phyloP scores from a whole-genome alignment of 495 filamentous ascomycete genomes.

The Penicillium maclennaniae region DNA sequence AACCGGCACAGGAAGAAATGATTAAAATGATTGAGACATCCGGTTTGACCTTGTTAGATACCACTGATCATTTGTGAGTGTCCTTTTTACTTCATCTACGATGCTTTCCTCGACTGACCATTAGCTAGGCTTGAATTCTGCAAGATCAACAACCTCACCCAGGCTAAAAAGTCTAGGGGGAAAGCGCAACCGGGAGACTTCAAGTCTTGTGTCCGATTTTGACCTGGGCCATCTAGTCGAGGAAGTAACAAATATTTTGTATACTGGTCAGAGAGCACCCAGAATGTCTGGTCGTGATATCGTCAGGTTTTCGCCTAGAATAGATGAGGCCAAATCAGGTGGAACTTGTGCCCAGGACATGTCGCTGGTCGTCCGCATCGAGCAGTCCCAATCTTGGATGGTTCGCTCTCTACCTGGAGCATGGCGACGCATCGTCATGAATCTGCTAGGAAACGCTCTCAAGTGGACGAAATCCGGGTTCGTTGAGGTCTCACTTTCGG shows the following conservation, averaged over 20 bases:
- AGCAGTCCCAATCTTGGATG: constrained; percentile 46
- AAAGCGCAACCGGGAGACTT: constrained; percentile 2
- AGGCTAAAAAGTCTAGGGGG: constrained; percentile 5
- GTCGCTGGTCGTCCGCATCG: constrained; percentile 54
- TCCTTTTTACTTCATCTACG: neutral
- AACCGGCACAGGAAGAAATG: constrained; percentile 52
- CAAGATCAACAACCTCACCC: constrained; percentile 46
- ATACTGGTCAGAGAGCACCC: constrained; percentile 39
- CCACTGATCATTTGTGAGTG: constrained; percentile 56
- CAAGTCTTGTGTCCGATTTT: constrained; percentile 28
- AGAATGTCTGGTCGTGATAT: neutral
- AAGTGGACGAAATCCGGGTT: constrained; percentile 62
- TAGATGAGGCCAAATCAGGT: neutral
- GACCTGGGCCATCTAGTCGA: constrained; percentile 51
- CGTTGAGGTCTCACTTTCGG: constrained; percentile 52
- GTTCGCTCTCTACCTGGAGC: constrained; percentile 60
- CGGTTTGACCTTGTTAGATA: constrained; percentile 64
- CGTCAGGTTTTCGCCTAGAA: neutral
- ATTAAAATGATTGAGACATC: constrained; percentile 62
- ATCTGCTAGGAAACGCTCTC: constrained; percentile 66
- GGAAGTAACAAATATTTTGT: constrained; percentile 57
- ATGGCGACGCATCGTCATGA: constrained; percentile 64
- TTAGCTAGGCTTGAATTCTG: constrained; percentile 47
- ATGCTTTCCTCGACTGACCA: neutral
- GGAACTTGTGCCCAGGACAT: constrained; percentile 19